These are phyloP conservation scores for Rhodotorula toruloides DNA, from an alignment of 768 basidiomycete species.

Conservation along the genomic window DNA sequence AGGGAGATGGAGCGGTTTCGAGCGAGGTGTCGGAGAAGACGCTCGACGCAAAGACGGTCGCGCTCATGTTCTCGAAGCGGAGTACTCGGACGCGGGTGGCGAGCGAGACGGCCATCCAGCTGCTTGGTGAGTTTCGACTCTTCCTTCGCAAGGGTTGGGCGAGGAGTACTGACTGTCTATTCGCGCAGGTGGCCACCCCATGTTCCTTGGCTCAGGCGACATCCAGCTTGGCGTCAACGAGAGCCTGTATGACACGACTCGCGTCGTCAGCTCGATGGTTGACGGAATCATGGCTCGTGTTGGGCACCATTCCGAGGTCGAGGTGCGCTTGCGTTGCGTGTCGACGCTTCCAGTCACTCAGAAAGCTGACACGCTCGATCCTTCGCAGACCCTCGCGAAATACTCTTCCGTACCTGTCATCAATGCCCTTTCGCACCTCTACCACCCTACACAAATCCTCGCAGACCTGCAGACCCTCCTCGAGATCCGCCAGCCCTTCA, in stretches of 20 bases:
- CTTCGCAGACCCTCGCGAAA: constrained; percentile 72
- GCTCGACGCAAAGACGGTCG: constrained; percentile 65
- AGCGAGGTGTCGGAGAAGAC: constrained; percentile 20
- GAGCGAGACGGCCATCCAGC: constrained; percentile 69
- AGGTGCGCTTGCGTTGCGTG: constrained; percentile 56
- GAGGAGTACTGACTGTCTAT: no score
- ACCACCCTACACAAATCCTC: constrained; percentile 93
- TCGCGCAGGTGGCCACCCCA: constrained; percentile 58
- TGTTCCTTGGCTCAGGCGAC: constrained; percentile 83
- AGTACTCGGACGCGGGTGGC: constrained; percentile 86
- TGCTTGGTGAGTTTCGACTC: constrained; percentile 58
- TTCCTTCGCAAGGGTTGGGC: no score
- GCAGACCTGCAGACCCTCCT: constrained; percentile 88
- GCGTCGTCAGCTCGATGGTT: constrained; percentile 88
- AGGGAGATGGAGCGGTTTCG: constrained; percentile 11
- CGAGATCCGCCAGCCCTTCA: constrained; percentile 51
- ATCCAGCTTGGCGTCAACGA: constrained; percentile 98
- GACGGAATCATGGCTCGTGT: constrained; percentile 97
- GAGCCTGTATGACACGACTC: constrained; percentile 70
- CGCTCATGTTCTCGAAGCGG: constrained; percentile 85
- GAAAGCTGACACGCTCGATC: neutral
- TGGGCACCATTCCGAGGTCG: constrained; percentile 83
- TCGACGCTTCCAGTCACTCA: neutral
- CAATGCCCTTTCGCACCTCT: constrained; percentile 90
- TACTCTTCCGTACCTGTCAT: constrained; percentile 89